phyloP scores from a whole-genome alignment of 2,329 filamentous ascomycete genomes.

The Aspergillus sp. region DNA sequence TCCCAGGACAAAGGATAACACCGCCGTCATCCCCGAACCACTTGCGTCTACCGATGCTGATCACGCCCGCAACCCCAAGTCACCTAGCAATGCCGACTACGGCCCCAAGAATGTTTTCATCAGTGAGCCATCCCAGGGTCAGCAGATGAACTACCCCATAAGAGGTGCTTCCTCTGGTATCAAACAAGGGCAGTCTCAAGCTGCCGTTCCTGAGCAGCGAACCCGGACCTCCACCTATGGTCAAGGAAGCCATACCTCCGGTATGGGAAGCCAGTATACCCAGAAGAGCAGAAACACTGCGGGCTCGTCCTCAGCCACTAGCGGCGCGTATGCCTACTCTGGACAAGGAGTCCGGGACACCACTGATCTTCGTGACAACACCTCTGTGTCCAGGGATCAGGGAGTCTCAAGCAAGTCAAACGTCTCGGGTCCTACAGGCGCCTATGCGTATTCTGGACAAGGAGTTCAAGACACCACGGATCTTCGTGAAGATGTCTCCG shows the following conservation, averaged over 20 bases:
- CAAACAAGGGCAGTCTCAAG: neutral
- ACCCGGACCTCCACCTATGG: conserved; percentile 1
- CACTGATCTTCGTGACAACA: neutral
- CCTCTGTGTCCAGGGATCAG: neutral
- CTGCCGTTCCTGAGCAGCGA: conserved; percentile 3
- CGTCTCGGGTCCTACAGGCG: no score
- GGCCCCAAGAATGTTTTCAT: conserved; percentile 11
- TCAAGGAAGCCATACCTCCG: neutral
- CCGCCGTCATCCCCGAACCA: conserved; percentile 23
- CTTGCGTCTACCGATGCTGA: conserved; percentile 11
- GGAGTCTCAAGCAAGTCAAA: neutral
- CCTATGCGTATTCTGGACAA: no score
- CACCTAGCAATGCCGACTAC: conserved; percentile 8
- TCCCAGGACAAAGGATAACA: conserved; percentile 23
- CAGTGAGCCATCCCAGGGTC: neutral
- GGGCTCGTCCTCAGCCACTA: neutral
- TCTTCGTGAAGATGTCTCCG: neutral
- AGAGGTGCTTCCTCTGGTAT: neutral
- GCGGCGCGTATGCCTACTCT: neutral
- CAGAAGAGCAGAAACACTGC: neutral
- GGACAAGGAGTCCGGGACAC: neutral
- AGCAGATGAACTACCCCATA: conserved; percentile 1
- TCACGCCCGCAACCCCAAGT: conserved; percentile 7
- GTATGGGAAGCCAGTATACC: neutral
- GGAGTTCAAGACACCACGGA: neutral